Evolutionary conservation across 192 early-diverging fungal genomes (phyloP).

Genomic region (Obelidium mucronatum): DNA sequence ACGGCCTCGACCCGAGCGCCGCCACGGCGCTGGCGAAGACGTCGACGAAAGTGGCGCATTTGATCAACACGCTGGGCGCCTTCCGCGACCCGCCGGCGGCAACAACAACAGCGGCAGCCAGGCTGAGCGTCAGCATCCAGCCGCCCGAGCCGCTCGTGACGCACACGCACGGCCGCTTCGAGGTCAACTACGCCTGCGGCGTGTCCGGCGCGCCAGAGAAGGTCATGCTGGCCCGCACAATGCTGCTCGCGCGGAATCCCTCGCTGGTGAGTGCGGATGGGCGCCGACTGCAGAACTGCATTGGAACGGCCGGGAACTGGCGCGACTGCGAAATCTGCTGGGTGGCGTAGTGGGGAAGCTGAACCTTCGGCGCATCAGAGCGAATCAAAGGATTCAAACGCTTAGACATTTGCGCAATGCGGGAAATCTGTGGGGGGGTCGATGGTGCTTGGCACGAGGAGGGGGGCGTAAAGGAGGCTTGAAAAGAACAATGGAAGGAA

Average conservation of each 20-base stretch:
- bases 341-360: too few relatives aligned
- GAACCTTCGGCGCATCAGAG: too few relatives aligned
- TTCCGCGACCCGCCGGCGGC: background rate
- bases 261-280: slow-evolving; percentile 52
- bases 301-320: too few relatives aligned
- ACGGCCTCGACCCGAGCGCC: slow-evolving; percentile 10
- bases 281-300: too few relatives aligned
- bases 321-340: too few relatives aligned
- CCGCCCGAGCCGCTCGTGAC: slow-evolving; percentile 35
- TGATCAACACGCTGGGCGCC: too few relatives aligned
- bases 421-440: too few relatives aligned
- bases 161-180: slow-evolving; percentile 35
- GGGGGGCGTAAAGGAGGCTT: too few relatives aligned
- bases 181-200: slow-evolving; percentile 34
- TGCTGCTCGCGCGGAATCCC: slow-evolving; percentile 44
- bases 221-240: slow-evolving; percentile 33
- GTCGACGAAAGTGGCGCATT: background rate
- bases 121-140: background rate
- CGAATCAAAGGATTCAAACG: too few relatives aligned
- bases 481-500: too few relatives aligned
- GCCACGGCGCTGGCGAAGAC: slow-evolving; percentile 9
- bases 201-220: slow-evolving; percentile 37
- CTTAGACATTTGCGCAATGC: too few relatives aligned
- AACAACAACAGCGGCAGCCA: background rate
- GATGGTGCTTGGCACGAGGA: too few relatives aligned